A percentile compares a stretch with the other conserved stretches of the same genome.
Evolutionary conservation across 2,329 filamentous ascomycete genomes (phyloP).

Genomic region (Pseudogymnoascus sp.): DNA sequence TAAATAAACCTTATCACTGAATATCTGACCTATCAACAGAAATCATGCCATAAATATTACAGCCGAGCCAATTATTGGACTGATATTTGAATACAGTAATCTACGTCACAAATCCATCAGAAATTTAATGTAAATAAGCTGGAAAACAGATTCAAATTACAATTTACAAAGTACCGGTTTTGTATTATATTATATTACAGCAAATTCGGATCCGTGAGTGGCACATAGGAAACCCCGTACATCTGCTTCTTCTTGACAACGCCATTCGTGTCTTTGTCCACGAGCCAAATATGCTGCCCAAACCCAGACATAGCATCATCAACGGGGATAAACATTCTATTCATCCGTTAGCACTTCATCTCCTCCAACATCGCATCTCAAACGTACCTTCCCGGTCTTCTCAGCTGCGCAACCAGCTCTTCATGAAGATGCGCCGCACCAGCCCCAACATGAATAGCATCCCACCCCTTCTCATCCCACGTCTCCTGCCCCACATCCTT

Average conservation of each 20-base stretch:
- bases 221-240: conserved; percentile 70
- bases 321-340: conserved; percentile 68
- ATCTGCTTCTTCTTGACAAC: conserved; percentile 50
- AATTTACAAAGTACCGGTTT: background rate
- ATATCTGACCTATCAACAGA: background rate
- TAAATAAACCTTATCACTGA: background rate
- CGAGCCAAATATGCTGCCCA: conserved; percentile 61
- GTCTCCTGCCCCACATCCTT: conserved; percentile 33
- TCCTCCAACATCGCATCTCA: background rate
- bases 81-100: background rate
- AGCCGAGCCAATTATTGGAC: background rate
- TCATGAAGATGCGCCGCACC: conserved; percentile 67
- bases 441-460: conserved; percentile 93
- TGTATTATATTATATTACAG: background rate
- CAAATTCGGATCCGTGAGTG: conserved; percentile 55
- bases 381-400: conserved; percentile 57
- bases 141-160: background rate
- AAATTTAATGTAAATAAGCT: background rate
- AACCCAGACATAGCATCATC: conserved; percentile 41
- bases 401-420: conserved; percentile 67
- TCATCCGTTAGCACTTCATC: conserved; percentile 11
- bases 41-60: background rate
- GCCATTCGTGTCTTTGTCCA: conserved; percentile 64
- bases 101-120: background rate
- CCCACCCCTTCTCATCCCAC: conserved; percentile 54